Evolutionary conservation across 192 early-diverging fungal species (phyloP), one percentile per base, ranked within the genome.

Genomic region (Gryganskiella cystojenkinii): DNA sequence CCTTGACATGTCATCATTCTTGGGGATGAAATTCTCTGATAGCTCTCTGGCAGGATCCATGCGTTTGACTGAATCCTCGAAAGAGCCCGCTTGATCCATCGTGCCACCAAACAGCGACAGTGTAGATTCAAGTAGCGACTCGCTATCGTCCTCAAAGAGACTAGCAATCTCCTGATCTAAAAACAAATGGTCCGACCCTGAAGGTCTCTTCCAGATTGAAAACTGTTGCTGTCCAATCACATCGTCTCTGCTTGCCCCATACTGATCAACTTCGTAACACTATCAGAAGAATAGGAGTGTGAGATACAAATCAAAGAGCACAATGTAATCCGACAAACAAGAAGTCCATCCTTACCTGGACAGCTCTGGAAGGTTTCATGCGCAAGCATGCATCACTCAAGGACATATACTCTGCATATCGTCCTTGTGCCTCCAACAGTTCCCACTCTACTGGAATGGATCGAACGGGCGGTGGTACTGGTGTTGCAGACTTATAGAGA

Each of bases 381-480:
- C 61, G 65, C 22, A 78, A 61, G 24, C 20, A 42, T 9, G 74
- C 56, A 58, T 78, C 74, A 9, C 47, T 57, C 44, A 78, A 40
- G 13, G 74, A 78, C 67, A 78, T 69, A 5, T 27, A 28, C 10
- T 78, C 74, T 7, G 74, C 74, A 59, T 78, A 78, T 31, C 61
- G 52, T 8, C 28, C 42, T 44, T 78, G 74, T 0, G 56, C 28
- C 27, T 78, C 74, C n/a, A 78, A n/a, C 1, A 46, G 54, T 31
- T 64, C 65, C 27, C 68, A 56, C 22, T 69, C 74, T 22, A 40
- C 7, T 68, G 58, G 10, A 52, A 9, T 13, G 61, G 65, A 13
- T 5, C 7, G 37, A 9, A 40, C 37, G 13, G 37, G 13, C 7
- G 5, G 37, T 40, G 37, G 7, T 40, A 40, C 37, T 9, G 37